These are phyloP conservation scores for Taphrina deformans DNA, from an alignment of 1,139 yeast genomes.

Conservation along the genomic window DNA sequence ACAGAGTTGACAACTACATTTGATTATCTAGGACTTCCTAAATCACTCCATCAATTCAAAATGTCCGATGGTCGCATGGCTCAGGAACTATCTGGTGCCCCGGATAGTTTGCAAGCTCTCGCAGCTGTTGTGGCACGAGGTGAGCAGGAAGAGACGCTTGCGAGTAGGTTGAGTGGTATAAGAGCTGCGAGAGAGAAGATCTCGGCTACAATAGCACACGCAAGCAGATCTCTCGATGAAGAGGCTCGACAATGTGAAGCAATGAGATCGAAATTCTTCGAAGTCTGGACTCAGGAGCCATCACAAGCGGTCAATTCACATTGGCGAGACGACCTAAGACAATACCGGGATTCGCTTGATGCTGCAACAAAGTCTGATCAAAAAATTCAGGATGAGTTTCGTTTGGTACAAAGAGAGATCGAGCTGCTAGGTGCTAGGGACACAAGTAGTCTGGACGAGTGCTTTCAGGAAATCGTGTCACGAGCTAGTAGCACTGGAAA, in stretches of 20 bases:
- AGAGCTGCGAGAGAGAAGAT: conserved; percentile 31
- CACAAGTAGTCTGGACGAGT: neutral
- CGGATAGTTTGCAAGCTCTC: neutral
- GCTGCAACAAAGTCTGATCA: conserved; percentile 70
- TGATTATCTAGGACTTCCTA: conserved; percentile 76
- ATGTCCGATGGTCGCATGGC: conserved; percentile 23
- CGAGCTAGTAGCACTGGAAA: neutral
- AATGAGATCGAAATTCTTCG: conserved; percentile 46
- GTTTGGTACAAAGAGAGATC: neutral
- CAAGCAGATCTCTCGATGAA: conserved; percentile 48
- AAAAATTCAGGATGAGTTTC: conserved; percentile 41
- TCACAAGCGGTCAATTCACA: conserved; percentile 46
- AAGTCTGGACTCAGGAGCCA: conserved; percentile 48
- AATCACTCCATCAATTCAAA: conserved; percentile 60
- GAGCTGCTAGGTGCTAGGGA: neutral
- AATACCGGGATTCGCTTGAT: conserved; percentile 62
- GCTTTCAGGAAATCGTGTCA: conserved; percentile 1
- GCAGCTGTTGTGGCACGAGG: conserved; percentile 24
- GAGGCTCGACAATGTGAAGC: conserved; percentile 48
- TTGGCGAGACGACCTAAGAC: conserved; percentile 54
- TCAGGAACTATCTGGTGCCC: conserved; percentile 15
- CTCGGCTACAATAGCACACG: conserved; percentile 45
- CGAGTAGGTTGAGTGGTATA: neutral
- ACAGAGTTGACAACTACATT: conserved; percentile 75
- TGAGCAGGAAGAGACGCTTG: conserved; percentile 35